Evolutionary conservation across 2,329 filamentous ascomycete genomes (phyloP).

Genomic region (Metarhizium humberi): DNA sequence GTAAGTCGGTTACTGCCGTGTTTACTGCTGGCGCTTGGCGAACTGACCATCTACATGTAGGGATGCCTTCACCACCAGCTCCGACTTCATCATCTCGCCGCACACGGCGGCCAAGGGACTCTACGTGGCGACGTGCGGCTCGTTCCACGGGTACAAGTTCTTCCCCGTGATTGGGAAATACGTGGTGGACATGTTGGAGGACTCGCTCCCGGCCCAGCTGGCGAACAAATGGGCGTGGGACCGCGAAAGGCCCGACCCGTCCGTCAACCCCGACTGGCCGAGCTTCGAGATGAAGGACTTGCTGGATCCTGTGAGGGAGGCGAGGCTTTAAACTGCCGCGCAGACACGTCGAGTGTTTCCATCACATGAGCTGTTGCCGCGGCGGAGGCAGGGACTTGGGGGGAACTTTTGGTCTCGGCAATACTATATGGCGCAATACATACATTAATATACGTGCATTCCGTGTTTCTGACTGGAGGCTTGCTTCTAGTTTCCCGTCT

Average conservation of each 20-base stretch:
- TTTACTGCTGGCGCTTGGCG: no score
- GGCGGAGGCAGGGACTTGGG: no score
- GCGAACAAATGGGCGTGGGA: conserved; percentile 48
- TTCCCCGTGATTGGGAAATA: conserved; percentile 56
- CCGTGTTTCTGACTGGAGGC: no score
- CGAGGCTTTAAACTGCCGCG: conserved; percentile 16
- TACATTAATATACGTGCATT: no score
- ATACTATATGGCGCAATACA: no score
- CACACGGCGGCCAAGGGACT: conserved; percentile 41
- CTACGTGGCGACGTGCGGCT: conserved; percentile 55
- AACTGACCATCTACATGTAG: conserved; percentile 23
- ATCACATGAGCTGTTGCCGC: no score
- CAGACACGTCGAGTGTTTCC: no score
- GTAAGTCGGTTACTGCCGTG: conserved; percentile 29
- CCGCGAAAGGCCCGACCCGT: conserved; percentile 43
- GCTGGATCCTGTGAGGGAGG: conserved; percentile 15
- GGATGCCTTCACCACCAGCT: conserved; percentile 55
- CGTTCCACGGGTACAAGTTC: conserved; percentile 62
- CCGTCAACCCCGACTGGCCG: conserved; percentile 46
- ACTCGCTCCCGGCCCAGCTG: conserved; percentile 31
- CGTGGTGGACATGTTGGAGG: conserved; percentile 45
- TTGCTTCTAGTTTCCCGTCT: no score
- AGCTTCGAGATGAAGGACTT: conserved; percentile 48
- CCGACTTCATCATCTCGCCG: conserved; percentile 54
- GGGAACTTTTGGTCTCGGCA: no score